These are phyloP conservation scores for Boletus vinaceobasis DNA, from an alignment of 768 basidiomycete genomes.

Conservation along the genomic window DNA sequence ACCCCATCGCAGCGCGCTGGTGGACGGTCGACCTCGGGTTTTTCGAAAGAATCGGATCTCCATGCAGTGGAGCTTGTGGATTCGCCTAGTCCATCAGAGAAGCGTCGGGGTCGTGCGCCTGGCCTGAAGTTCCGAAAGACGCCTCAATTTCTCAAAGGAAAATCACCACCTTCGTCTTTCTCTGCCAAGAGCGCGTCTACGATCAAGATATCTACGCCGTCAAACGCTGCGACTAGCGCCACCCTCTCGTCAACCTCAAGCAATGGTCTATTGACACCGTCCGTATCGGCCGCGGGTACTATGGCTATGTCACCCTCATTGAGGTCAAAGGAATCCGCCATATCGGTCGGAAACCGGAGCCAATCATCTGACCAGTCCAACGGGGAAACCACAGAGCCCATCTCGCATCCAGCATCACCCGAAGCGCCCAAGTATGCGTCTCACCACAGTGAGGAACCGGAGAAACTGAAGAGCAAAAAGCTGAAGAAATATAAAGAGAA, in stretches of 20 bases:
- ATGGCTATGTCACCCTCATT: conserved; percentile 59
- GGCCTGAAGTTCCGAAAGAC: conserved; percentile 71
- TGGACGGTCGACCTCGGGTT: conserved; percentile 52
- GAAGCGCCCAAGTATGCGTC: conserved; percentile 31
- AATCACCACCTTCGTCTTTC: conserved; percentile 51
- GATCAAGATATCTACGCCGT: conserved; percentile 39
- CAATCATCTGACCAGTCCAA: conserved; percentile 72
- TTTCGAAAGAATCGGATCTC: conserved; percentile 53
- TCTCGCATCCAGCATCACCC: conserved; percentile 25
- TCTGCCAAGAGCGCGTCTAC: conserved; percentile 31
- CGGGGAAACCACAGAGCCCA: conserved; percentile 38
- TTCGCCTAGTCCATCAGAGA: conserved; percentile 46
- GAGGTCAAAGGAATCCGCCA: conserved; percentile 76
- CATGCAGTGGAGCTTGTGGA: conserved; percentile 37
- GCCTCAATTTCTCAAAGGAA: conserved; percentile 71
- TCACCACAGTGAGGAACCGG: conserved; percentile 41
- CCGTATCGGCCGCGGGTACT: conserved; percentile 51
- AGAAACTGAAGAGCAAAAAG: conserved; percentile 69
- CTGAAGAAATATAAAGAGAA: conserved; percentile 85
- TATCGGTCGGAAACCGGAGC: conserved; percentile 68
- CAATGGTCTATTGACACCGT: conserved; percentile 57
- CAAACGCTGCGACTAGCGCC: conserved; percentile 39
- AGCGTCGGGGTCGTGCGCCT: conserved; percentile 64
- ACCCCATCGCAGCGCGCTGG: conserved; percentile 51
- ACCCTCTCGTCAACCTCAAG: conserved; percentile 39